A percentile compares a stretch with the other conserved stretches of the same genome.
Conservation (phyloP, 257 asterid species). For the Avicennia marina region DNA sequence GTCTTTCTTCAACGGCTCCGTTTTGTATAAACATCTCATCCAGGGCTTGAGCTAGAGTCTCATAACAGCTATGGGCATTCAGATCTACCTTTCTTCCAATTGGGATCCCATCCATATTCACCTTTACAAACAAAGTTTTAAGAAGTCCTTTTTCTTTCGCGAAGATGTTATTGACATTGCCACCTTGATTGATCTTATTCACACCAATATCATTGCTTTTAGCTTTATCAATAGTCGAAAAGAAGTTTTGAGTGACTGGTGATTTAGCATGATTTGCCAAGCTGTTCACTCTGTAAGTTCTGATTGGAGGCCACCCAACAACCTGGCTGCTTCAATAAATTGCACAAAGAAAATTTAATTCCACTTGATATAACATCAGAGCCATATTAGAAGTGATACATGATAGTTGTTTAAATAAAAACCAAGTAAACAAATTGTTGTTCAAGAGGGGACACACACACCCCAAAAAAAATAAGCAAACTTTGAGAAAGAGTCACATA, state of each 20-base stretch:
- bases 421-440: too few relatives aligned
- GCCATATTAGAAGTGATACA: background rate
- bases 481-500: too few relatives aligned
- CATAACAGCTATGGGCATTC: constrained; percentile 64
- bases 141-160: constrained; percentile 28
- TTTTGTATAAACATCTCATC: constrained; percentile 64
- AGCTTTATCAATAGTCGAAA: constrained; percentile 34
- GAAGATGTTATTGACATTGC: constrained; percentile 11
- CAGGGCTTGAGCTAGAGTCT: constrained; percentile 53
- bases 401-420: too few relatives aligned
- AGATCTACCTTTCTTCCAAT: constrained; percentile 89
- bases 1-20: constrained; percentile 29
- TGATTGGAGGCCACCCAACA: constrained; percentile 52
- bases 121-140: constrained; percentile 66
- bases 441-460: too few relatives aligned
- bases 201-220: constrained; percentile 18
- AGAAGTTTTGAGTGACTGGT: constrained; percentile 27
- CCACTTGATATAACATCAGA: background rate
- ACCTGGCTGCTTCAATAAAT: constrained; percentile 34
- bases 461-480: constrained; percentile 9
- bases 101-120: constrained; percentile 78
- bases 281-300: constrained; percentile 39
- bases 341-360: background rate
- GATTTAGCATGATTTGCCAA: constrained; percentile 31
- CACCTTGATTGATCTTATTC: constrained; percentile 12